phyloP scores from a whole-genome alignment of 1,139 yeast genomes.

The Citeromyces siamensis region DNA sequence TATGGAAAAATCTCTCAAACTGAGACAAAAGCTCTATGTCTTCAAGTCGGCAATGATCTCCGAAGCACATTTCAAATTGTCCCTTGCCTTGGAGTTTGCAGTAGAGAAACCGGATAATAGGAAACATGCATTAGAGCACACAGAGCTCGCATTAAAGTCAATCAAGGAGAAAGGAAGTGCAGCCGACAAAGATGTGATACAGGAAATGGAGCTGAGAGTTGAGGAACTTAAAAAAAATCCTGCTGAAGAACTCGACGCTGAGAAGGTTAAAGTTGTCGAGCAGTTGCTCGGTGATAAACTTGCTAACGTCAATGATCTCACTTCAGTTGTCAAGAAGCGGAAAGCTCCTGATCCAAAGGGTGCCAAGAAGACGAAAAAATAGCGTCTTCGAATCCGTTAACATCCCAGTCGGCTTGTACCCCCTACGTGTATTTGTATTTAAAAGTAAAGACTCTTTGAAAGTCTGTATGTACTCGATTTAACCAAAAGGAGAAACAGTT shows the following conservation, averaged over 20 bases:
- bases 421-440: neutral
- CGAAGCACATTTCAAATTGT: constrained; percentile 73
- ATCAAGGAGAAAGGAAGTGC: constrained; percentile 29
- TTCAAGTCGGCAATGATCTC: constrained; percentile 48
- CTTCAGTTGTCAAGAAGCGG: constrained; percentile 38
- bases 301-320: constrained; percentile 33
- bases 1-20: constrained; percentile 39
- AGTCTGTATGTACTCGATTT: too few species aligned
- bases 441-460: neutral
- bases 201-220: constrained; percentile 38
- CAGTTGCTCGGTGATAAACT: constrained; percentile 44
- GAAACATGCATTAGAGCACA: constrained; percentile 41
- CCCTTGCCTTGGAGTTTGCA: constrained; percentile 67
- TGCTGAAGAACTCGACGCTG: constrained; percentile 34
- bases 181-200: constrained; percentile 29
- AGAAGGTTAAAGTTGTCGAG: constrained; percentile 45
- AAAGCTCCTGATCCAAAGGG: constrained; percentile 9
- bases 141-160: constrained; percentile 48
- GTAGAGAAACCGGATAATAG: constrained; percentile 37
- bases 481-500: too few species aligned
- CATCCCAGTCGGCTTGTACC: too few species aligned
- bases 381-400: too few species aligned
- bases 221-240: constrained; percentile 44
- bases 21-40: constrained; percentile 42
- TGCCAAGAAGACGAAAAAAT: constrained; percentile 8